Percentiles rank a stretch among this genome's conserved stretches.
Evolutionary conservation across 2,329 filamentous ascomycete species (phyloP).

Genomic region (Teratosphaeria viscida): DNA sequence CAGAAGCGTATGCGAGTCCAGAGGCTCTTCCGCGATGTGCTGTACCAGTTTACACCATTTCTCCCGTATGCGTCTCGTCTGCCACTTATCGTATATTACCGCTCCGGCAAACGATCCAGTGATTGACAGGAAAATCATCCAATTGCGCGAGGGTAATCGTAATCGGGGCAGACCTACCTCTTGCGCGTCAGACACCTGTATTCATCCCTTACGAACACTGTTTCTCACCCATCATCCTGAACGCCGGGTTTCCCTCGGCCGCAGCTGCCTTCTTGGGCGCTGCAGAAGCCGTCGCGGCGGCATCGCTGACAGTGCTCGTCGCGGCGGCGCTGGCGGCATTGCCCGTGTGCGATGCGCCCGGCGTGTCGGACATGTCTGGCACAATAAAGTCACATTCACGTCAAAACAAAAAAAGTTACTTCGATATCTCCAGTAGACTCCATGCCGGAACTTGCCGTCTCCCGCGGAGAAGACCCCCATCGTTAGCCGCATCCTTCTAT

Average conservation of each 20-base stretch:
- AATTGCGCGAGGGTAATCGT: slow-evolving; percentile 87
- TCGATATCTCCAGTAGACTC: not conserved
- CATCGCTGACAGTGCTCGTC: slow-evolving; percentile 2
- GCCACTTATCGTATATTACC: slow-evolving; percentile 81
- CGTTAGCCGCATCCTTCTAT: too few species aligned
- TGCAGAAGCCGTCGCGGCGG: slow-evolving; percentile 16
- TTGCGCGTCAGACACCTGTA: not conserved
- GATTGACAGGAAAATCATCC: slow-evolving; percentile 87
- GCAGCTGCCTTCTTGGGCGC: slow-evolving; percentile 25
- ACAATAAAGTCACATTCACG: not conserved
- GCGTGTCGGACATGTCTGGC: slow-evolving; percentile 11
- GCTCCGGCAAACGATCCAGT: slow-evolving; percentile 68
- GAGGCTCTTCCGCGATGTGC: slow-evolving; percentile 66
- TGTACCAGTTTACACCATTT: slow-evolving; percentile 82
- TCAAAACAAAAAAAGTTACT: not conserved
- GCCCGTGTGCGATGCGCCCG: slow-evolving; percentile 10
- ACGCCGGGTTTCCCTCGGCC: slow-evolving; percentile 55
- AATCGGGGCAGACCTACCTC: slow-evolving; percentile 66
- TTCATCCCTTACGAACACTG: not conserved
- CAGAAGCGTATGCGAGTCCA: slow-evolving; percentile 63
- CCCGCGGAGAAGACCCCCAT: not conserved
- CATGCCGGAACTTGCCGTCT: not conserved
- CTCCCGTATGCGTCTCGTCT: slow-evolving; percentile 74
- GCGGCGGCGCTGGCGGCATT: slow-evolving; percentile 8
- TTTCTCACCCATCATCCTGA: slow-evolving; percentile 56